These are phyloP conservation scores for Parsonsia alboflavescens DNA, from an alignment of 257 asterid genomes.

Conservation along the genomic window DNA sequence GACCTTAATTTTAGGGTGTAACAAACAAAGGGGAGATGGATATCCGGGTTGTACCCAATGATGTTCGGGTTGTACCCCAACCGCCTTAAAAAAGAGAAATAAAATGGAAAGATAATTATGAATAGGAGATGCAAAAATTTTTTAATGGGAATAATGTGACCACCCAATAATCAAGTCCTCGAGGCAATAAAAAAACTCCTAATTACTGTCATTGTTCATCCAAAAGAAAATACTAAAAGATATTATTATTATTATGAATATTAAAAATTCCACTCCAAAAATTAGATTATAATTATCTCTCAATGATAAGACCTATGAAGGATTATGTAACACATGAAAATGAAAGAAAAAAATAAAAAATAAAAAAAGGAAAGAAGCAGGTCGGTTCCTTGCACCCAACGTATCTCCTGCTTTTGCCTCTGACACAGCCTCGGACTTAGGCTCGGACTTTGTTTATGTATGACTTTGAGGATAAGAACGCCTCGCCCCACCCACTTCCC, in stretches of 20 bases:
- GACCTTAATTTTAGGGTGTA: no score
- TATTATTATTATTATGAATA: background rate
- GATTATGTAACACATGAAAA: conserved; percentile 43
- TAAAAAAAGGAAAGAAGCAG: conserved; percentile 49
- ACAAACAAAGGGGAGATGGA: no score
- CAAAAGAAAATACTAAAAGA: background rate
- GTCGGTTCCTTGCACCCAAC: conserved; percentile 69
- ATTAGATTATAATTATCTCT: background rate
- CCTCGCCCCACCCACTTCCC: conserved; percentile 2
- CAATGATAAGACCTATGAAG: conserved; percentile 31
- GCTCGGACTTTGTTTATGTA: conserved; percentile 40
- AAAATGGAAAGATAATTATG: conserved; percentile 18
- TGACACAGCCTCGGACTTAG: conserved; percentile 26
- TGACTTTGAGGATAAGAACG: conserved; percentile 60
- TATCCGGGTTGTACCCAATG: no score
- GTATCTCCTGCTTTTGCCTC: conserved; percentile 37
- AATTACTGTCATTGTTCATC: background rate
- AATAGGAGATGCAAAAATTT: conserved; percentile 9
- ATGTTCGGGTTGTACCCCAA: no score
- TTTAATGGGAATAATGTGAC: conserved; percentile 28
- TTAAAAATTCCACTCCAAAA: background rate
- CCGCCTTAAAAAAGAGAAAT: conserved; percentile 16
- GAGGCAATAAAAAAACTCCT: background rate
- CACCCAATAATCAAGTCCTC: conserved; percentile 24
- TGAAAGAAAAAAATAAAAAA: conserved; percentile 20